Percentiles rank a stretch among this genome's conserved stretches.
Conservation (phyloP, 202 grass and related monocot genomes). For the Tripidium arundinaceum region DNA sequence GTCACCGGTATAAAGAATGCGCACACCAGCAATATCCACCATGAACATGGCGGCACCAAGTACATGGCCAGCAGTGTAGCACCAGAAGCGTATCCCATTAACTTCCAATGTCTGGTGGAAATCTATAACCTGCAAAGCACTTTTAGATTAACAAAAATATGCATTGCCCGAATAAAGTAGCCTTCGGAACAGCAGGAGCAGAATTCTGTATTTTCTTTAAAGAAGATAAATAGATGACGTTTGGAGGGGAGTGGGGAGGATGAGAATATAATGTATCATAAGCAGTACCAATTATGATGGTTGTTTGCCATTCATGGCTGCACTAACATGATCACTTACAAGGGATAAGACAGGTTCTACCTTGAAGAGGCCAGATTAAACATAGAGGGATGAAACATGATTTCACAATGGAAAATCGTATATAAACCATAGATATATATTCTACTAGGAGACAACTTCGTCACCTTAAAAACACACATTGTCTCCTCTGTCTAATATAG, state of each 20-base stretch:
- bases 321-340: background rate
- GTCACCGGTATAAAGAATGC: slow-evolving; percentile 92
- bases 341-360: background rate
- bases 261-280: background rate
- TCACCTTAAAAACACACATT: slow-evolving; percentile 20
- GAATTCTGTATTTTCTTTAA: background rate
- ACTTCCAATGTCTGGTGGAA: slow-evolving; percentile 96
- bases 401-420: background rate
- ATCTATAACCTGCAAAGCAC: slow-evolving; percentile 68
- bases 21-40: slow-evolving; percentile 95
- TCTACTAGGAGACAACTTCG: background rate
- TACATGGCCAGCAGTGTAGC: slow-evolving; percentile 93
- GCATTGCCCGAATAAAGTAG: background rate
- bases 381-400: background rate
- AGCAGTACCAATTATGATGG: background rate
- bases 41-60: slow-evolving; percentile 98
- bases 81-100: slow-evolving; percentile 98
- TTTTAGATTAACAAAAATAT: slow-evolving; percentile 1
- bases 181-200: background rate
- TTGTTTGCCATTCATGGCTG: background rate
- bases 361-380: background rate
- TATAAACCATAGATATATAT: background rate
- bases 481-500: background rate
- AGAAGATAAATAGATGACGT: background rate
- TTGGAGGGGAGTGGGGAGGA: background rate